Base-by-base conservation (phyloP, 345 rosid genomes). In the Salix suchowensis region DNA sequence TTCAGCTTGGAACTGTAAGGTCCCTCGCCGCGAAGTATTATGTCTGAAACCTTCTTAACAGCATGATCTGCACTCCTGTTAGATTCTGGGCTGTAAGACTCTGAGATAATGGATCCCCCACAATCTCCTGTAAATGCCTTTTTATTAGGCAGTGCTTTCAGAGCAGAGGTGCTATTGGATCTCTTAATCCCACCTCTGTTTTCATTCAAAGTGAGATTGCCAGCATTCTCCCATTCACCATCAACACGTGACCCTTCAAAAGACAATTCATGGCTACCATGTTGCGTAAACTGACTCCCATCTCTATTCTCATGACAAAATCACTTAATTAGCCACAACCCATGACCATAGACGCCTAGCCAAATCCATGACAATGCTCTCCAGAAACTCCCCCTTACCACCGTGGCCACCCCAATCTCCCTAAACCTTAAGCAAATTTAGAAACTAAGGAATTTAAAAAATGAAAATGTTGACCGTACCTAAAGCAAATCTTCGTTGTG, bases 151-250 rank as follows among this genome's bases (percentile, higher is more conserved):
- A 79, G 74, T 50, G 48, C 69, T 79, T 78, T 84, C 82, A 96
- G 85, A 82, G 87, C 94, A 73, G 98, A 90, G 64, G 93, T 88
- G 74, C 98, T 94, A 78, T 80, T 92, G 78, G 97, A 94, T 83
- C 97, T 92, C 89, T 91, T 92, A 75, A 92, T 90, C 77, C 82
- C 78, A 76, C 64, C 85, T 82, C 78, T 91, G 71, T 75, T 92
- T 84, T 86, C 94, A 84, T 83, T 84, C 37, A 83, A 79, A 69
- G 76, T 67, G 70, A 70, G 68, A 68, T 80, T 78, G 74, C 67
- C 74, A 36, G 73, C 40, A 74, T 55, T 70, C 71, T 78, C 82
- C 65, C 75, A 55, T 60, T 80, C 85, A 75, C 71, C 79, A 26
- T 60, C 80, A 55, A 48, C 79, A 86, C 55, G 62, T 19, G 65